phyloP scores from a whole-genome alignment of 1,284 basidiomycete genomes.

The Ustilago bromivora region DNA sequence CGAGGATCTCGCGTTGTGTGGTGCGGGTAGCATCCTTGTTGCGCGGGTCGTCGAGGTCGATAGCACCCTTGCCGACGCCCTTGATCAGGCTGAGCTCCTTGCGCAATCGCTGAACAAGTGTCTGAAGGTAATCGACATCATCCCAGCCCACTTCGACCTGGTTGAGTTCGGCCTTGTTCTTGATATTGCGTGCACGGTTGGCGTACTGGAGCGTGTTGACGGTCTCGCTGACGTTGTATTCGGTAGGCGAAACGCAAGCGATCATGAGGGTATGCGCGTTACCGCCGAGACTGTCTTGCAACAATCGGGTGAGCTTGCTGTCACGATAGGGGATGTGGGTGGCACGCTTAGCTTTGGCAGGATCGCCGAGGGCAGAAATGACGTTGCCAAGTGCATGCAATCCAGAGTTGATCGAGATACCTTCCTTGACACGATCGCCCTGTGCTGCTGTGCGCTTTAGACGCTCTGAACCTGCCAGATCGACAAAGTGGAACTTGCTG shows the following conservation, averaged over 20 bases:
- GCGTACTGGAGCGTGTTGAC: constrained; percentile 98
- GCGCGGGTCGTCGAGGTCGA: constrained; percentile 41
- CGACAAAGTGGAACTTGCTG: constrained; percentile 98
- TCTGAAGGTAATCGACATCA: constrained; percentile 93
- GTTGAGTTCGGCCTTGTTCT: constrained; percentile 91
- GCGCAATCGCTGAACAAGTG: constrained; percentile 74
- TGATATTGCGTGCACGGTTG: constrained; percentile 95
- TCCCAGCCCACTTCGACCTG: constrained; percentile 98
- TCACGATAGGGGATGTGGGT: constrained; percentile 94
- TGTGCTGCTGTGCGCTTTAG: constrained; percentile 72
- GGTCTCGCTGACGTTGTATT: constrained; percentile 94
- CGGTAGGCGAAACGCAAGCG: constrained; percentile 93
- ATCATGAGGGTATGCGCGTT: constrained; percentile 99
- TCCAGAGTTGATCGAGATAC: constrained; percentile 86
- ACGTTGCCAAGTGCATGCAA: constrained; percentile 96
- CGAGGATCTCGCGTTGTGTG: constrained; percentile 76
- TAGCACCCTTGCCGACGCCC: constrained; percentile 72
- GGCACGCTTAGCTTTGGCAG: constrained; percentile 73
- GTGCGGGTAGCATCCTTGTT: constrained; percentile 35
- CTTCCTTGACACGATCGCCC: constrained; percentile 95
- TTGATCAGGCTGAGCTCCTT: constrained; percentile 85
- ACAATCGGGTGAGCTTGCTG: constrained; percentile 89
- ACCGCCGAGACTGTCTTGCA: constrained; percentile 98
- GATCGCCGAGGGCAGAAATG: constrained; percentile 97
- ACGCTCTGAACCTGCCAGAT: constrained; percentile 94